These are phyloP conservation scores for Eutrema japonicum DNA, from an alignment of 345 rosid genomes.

Conservation along the genomic window DNA sequence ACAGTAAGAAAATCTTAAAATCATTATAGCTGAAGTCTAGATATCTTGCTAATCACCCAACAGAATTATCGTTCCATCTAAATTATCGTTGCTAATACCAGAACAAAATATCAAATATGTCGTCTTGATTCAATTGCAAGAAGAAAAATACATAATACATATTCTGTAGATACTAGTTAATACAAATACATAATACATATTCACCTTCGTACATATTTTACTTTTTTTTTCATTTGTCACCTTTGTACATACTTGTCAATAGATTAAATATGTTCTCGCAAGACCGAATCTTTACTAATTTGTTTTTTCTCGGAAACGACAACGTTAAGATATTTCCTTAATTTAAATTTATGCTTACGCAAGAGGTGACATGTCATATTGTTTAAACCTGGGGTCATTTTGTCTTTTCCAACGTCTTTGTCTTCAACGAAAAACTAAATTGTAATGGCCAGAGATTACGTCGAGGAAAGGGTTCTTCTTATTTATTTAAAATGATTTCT, in stretches of 20 bases:
- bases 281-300: slow-evolving; percentile 12
- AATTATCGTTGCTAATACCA: neutral
- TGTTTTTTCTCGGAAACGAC: slow-evolving; percentile 21
- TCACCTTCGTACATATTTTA: no score
- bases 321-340: slow-evolving; percentile 26
- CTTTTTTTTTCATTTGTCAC: neutral
- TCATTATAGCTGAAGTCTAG: neutral
- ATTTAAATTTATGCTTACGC: slow-evolving; percentile 29
- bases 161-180: no score
- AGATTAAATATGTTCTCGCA: slow-evolving; percentile 6
- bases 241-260: neutral
- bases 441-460: slow-evolving; percentile 38
- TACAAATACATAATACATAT: no score
- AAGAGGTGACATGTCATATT: slow-evolving; percentile 33
- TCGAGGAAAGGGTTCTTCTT: slow-evolving; percentile 37
- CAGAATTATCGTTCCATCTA: neutral
- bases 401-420: slow-evolving; percentile 34
- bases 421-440: slow-evolving; percentile 37
- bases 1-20: neutral
- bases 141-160: no score
- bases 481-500: slow-evolving; percentile 25
- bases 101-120: neutral
- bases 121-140: neutral
- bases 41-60: neutral
- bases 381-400: slow-evolving; percentile 36